Evolutionary conservation across 306 rosid species (phyloP), one percentile per base, ranked within the genome.

Genomic region (Oemleria cerasiformis): DNA sequence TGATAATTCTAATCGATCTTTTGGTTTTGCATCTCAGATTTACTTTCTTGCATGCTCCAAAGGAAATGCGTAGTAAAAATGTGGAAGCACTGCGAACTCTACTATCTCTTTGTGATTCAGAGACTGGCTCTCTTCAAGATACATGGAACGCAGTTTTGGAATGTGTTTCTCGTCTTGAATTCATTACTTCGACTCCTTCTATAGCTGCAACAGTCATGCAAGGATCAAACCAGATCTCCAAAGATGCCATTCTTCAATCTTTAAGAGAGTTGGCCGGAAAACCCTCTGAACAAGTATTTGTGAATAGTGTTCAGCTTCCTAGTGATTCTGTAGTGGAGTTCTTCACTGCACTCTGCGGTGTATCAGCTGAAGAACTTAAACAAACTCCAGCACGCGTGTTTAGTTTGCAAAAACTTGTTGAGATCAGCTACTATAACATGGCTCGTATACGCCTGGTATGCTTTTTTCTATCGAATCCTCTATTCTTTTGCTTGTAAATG

Each of bases 111-210:
- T 86, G 96, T 71, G 97, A 89, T 70, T 88, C 86, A 15, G 96
- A 89, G 80, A 84, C 84, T 56, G 92, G 89, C 44, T 76, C 97
- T 58, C 97, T 95, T 81, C 96, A 86, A 82, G 97, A 95, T 81
- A 91, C 99, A 55, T 95, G 99, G 99, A 95, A 95, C 86, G 99
- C 99, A 50, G 90, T 95, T 83, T 80, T 95, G 78, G 99, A 95
- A 83, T 95, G 99, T 78, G 92, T 92, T 75, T 89, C 99, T 62
- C 96, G 99, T 58, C 97, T 95, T 65, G 99, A 95, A 78, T 88
- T 73, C 66, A 95, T 95, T 78, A 84, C 91, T 59, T 68, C 96
- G 53, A 88, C 89, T 81, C 97, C 99, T 71, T 68, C 92, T 57
- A 85, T 95, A 73, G 80, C 96, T 73, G 89, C 90, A 55, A 88